phyloP scores from a whole-genome alignment of 768 basidiomycete species.

The Cyathus striatus region DNA sequence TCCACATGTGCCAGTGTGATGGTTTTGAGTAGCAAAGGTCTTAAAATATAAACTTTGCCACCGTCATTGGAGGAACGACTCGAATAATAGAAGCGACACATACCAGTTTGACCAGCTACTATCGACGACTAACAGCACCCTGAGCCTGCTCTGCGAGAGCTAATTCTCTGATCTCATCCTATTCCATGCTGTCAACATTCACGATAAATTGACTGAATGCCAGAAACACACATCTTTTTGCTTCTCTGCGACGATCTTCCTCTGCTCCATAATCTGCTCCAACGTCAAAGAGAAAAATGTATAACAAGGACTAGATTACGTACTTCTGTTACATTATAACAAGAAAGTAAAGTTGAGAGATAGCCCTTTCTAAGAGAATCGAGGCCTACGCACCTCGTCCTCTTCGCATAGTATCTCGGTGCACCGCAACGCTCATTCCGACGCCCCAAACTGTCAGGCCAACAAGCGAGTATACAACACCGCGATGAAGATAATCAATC shows the following conservation, averaged over 20 bases:
- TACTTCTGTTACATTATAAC: constrained; percentile 23
- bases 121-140: too few species aligned
- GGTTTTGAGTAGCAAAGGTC: too few species aligned
- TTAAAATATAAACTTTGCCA: too few species aligned
- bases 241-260: constrained; percentile 4
- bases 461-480: constrained; percentile 47
- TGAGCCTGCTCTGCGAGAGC: too few species aligned
- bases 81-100: too few species aligned
- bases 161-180: too few species aligned
- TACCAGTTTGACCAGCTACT: too few species aligned
- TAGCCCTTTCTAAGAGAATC: too few species aligned
- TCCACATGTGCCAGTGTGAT: too few species aligned
- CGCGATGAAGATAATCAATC: constrained; percentile 47
- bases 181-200: too few species aligned
- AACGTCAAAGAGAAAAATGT: constrained; percentile 1
- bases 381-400: constrained; percentile 49
- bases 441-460: constrained; percentile 49
- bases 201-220: neutral
- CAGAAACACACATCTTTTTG: neutral
- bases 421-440: constrained; percentile 46
- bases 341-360: constrained; percentile 7
- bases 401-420: constrained; percentile 46
- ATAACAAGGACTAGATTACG: too few species aligned
- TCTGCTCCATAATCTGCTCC: constrained; percentile 25
- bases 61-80: too few species aligned